Percentiles rank a stretch among this genome's conserved stretches.
Conservation (phyloP, 495 filamentous ascomycete species). For the Collariella sp. region DNA sequence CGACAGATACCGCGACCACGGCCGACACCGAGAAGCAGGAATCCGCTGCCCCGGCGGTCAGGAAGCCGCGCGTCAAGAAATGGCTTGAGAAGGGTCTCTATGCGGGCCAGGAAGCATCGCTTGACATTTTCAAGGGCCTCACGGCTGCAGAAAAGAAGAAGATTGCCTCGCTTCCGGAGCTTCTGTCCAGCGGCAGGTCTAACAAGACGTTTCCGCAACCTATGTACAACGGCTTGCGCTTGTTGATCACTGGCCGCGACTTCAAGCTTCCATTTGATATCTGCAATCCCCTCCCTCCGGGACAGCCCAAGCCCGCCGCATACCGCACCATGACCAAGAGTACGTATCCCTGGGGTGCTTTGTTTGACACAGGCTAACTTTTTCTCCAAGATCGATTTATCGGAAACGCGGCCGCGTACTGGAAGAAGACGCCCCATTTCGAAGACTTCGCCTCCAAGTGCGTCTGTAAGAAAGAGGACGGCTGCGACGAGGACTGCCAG, state of each 20-base stretch:
- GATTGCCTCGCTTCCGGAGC: slow-evolving; percentile 46
- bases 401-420: slow-evolving; percentile 74
- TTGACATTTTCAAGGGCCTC: slow-evolving; percentile 50
- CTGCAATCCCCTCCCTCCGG: slow-evolving; percentile 73
- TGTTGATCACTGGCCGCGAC: slow-evolving; percentile 59
- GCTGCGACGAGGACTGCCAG: slow-evolving; percentile 82
- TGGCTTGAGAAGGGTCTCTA: slow-evolving; percentile 84
- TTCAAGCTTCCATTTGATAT: slow-evolving; percentile 86
- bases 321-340: slow-evolving; percentile 88
- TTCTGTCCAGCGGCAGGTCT: slow-evolving; percentile 28
- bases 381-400: slow-evolving; percentile 68
- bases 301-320: slow-evolving; percentile 82
- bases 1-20: background rate
- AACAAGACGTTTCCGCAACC: slow-evolving; percentile 39
- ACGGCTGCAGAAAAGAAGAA: slow-evolving; percentile 53
- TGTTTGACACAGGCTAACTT: slow-evolving; percentile 1
- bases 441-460: slow-evolving; percentile 68
- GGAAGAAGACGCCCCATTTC: slow-evolving; percentile 69
- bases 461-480: slow-evolving; percentile 65
- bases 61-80: slow-evolving; percentile 50
- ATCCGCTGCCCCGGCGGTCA: slow-evolving; percentile 29
- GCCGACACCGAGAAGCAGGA: slow-evolving; percentile 30
- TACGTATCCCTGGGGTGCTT: slow-evolving; percentile 26
- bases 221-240: slow-evolving; percentile 39
- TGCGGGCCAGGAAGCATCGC: slow-evolving; percentile 61